Percentiles rank a stretch among this genome's conserved stretches.
Evolutionary conservation across 768 basidiomycete genomes (phyloP).

Genomic region (Scleroderma bovista): DNA sequence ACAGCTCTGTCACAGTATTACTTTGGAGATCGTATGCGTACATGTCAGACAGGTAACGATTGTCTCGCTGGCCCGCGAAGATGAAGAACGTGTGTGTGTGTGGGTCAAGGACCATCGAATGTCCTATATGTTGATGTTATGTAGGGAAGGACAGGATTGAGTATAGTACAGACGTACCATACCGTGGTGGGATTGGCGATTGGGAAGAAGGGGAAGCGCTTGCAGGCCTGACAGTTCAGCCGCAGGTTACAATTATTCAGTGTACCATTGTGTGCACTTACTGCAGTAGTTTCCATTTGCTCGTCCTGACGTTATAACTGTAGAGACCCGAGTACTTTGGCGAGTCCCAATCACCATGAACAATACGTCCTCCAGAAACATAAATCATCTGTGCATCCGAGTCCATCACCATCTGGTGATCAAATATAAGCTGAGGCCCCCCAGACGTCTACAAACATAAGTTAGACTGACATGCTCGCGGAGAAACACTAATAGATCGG

Average conservation of each 20-base stretch:
- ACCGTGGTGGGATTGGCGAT: slow-evolving; percentile 51
- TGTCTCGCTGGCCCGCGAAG: slow-evolving; percentile 68
- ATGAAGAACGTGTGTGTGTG: slow-evolving; percentile 55
- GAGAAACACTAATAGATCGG: not conserved
- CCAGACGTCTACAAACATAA: slow-evolving; percentile 44
- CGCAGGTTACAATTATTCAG: not conserved
- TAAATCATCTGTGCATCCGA: slow-evolving; percentile 65
- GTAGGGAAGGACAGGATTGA: not conserved
- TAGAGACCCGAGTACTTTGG: slow-evolving; percentile 68
- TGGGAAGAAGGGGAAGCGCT: slow-evolving; percentile 24
- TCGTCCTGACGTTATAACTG: slow-evolving; percentile 59
- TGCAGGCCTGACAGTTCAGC: slow-evolving; percentile 13
- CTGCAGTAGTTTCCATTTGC: slow-evolving; percentile 67
- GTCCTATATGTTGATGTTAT: slow-evolving; percentile 38
- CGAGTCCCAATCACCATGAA: slow-evolving; percentile 57
- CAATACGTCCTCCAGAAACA: slow-evolving; percentile 69
- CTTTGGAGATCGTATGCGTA: slow-evolving; percentile 61
- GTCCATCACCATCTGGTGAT: slow-evolving; percentile 81
- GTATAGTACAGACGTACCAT: slow-evolving; percentile 34
- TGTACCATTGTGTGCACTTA: slow-evolving; percentile 30
- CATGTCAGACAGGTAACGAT: slow-evolving; percentile 71
- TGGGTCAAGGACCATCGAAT: slow-evolving; percentile 78
- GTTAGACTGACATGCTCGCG: not conserved
- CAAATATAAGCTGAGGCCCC: slow-evolving; percentile 70
- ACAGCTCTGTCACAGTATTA: slow-evolving; percentile 55